Evolutionary conservation across 2,329 filamentous ascomycete genomes (phyloP), one percentile per base, ranked within the genome.

Genomic region (Aplosporella prunicola): DNA sequence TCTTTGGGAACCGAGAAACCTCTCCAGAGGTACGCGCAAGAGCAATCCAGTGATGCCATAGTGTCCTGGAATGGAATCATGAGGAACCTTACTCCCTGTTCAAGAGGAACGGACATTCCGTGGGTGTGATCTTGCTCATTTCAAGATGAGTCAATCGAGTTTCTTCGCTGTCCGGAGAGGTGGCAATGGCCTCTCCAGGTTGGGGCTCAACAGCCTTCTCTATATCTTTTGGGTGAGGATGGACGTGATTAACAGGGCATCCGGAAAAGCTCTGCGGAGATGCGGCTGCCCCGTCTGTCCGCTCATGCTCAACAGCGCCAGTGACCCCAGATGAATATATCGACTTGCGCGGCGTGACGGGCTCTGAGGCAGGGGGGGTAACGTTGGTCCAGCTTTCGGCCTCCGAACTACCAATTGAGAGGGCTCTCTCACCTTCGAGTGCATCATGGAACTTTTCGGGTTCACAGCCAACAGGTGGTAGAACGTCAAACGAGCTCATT

Each of bases 71-170:
- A n/a, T n/a, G n/a, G n/a, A n/a, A n/a, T n/a, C n/a, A n/a, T n/a
- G n/a, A n/a, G 2, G 9, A 9, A 7, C 17, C 10, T 25, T 40
- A 61, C 47, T 60, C 58, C 20, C 52, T 40, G 40, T 61, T 61
- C 57, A 59, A 57, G 36, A 62, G 38, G 23, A 60, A 56, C 11
- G 56, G 57, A 38, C 56, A 59, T 42, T 61, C 57, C 2, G 35
- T 41, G 3, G 45, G 35, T 9, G 42, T 43, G 7, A 45, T 44
- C 25, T 35, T 43, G 35, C 53, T 55, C 60, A 63, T 62, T 47
- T 63, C 60, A 44, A 57, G 51, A 34, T 56, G 51, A 32, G 58
- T 58, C 43, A 49, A 18, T 30, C 43, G 48, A 18, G 55, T 54
- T 49, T 61, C 57, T 20, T 56, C 46, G 17, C 48, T 50, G 16